Conservation (phyloP, 108 stramenopile species). For the Halocafeteria seosinensis region DNA sequence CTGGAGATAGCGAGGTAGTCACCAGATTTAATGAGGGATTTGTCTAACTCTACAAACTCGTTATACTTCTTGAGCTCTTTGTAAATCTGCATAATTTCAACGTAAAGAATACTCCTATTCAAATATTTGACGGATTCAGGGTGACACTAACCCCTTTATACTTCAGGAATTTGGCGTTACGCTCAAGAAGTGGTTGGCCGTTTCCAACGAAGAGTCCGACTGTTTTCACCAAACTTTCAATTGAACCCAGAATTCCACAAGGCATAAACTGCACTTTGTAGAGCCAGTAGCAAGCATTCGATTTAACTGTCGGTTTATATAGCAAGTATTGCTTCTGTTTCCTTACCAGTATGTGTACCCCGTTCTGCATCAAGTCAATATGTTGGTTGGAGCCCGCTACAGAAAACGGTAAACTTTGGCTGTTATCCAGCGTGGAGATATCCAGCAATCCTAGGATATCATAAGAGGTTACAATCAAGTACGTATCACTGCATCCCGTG, state of each 20-base stretch:
- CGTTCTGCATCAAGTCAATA: background rate
- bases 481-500: background rate
- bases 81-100: no score
- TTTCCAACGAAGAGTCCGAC: background rate
- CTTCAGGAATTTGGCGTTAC: background rate
- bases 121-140: background rate
- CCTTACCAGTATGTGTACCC: no score
- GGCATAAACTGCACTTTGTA: background rate
- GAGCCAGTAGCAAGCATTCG: no score
- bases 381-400: background rate
- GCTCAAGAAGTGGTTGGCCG: background rate
- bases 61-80: background rate
- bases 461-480: background rate
- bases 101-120: no score
- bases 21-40: background rate
- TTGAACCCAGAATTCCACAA: background rate
- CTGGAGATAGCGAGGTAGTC: constrained; percentile 5
- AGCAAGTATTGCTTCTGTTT: no score
- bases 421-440: background rate
- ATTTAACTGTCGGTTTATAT: no score
- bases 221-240: background rate
- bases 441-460: background rate
- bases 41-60: background rate
- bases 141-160: background rate
- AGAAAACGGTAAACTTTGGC: background rate